Base-by-base conservation (phyloP, 2,329 filamentous ascomycete species). In the Fusarium concolor region DNA sequence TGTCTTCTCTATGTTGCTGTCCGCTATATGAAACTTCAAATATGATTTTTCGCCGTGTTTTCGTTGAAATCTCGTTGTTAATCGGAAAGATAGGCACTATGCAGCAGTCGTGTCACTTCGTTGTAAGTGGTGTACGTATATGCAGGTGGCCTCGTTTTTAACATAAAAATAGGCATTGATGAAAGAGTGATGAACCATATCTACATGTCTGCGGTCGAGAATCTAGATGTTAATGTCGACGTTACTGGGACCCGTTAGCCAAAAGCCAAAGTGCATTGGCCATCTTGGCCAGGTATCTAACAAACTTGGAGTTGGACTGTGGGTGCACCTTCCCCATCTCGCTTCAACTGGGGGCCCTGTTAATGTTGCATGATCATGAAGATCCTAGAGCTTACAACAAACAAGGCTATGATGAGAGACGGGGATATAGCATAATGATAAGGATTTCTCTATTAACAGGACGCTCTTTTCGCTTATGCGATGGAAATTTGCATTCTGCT, bases 361-460 rank as follows among this genome's bases (percentile, higher is more conserved):
- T 62, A 33, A 39, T 43, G 56, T 41, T 68, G 64, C 47, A 62
- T 58, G 51, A 49, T 55, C 61, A 29, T 47, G 65, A 66, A 38
- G 66, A 69, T 62, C 56, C 44, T 29, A 22, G 46, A 42, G 56
- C 45, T 33, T 61, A 63, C 47, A 65, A 52, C 33, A 43, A 43
- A 38, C 60, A 68, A 62, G 60, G 41, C 55, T 37, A 65, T 61
- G 56, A 67, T 55, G 55, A 26, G 61, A 50, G 38, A 65, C 54
- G 46, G 49, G 52, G 65, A 52, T 42, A 39, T 28, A 49, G 31
- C 29, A 44, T 44, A 42, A 28, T 37, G 7, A 31, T 56, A 29
- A 43, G 42, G 31, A 43, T 24, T 14, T 45, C 11, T 39, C 35
- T 38, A 42, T 42, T 6, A 29, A 37, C 26, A 18, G n/a, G 33